A percentile compares a stretch with the other conserved stretches of the same genome.
Evolutionary conservation across 345 rosid species (phyloP).

Genomic region (Lepidium aucheri): DNA sequence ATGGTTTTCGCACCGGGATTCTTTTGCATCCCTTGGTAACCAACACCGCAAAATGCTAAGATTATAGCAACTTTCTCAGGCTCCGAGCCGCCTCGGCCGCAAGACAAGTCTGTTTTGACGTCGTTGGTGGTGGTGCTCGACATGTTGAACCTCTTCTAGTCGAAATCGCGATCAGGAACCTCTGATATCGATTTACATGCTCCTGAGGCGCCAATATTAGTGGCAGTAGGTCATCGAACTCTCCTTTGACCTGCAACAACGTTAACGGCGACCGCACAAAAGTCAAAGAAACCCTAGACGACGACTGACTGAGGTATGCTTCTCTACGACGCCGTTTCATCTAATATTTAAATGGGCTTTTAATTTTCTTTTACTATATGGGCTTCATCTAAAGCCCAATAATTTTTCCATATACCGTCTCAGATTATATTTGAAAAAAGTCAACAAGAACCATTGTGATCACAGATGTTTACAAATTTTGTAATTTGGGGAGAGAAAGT

Average conservation of each 20-base stretch:
- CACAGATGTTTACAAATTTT: neutral
- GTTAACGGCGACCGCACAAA: neutral
- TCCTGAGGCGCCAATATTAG: conserved; percentile 13
- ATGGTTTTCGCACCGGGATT: conserved; percentile 95
- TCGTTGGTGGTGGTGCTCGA: conserved; percentile 29
- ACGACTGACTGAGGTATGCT: neutral
- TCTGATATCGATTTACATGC: conserved; percentile 1
- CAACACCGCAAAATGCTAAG: conserved; percentile 91
- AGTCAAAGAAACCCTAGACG: conserved; percentile 17
- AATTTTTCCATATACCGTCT: neutral
- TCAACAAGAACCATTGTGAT: neutral
- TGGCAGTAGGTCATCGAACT: neutral
- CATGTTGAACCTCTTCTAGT: conserved; percentile 46
- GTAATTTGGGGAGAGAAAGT: neutral
- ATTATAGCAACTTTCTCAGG: conserved; percentile 60
- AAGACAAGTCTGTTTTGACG: conserved; percentile 24
- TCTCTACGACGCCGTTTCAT: neutral
- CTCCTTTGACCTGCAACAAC: neutral
- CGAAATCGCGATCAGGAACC: conserved; percentile 31
- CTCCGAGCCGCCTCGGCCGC: neutral
- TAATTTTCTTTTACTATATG: neutral
- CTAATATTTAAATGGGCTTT: neutral
- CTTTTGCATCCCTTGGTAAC: conserved; percentile 95
- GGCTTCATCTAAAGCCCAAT: neutral
- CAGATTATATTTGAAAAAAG: neutral